A percentile compares a stretch with the other conserved stretches of the same genome.
Evolutionary conservation across 345 rosid species (phyloP).

Genomic region (Salix exigua): DNA sequence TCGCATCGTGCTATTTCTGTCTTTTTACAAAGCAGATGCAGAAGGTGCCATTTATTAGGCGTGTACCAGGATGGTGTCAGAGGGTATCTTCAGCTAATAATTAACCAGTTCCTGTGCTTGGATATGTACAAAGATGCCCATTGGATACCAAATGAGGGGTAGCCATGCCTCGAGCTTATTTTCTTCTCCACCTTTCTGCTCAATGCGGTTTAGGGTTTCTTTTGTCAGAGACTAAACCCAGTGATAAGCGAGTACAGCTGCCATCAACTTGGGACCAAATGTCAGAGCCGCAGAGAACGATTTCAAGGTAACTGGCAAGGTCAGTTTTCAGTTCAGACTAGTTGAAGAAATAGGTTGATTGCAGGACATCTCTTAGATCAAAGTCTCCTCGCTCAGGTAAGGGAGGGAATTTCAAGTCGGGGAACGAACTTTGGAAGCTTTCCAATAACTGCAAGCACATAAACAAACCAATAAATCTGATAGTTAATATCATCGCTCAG

Average conservation of each 20-base stretch:
- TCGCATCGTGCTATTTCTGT: neutral
- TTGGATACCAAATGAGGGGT: neutral
- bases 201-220: neutral
- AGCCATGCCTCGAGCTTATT: neutral
- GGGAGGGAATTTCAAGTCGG: conserved; percentile 67
- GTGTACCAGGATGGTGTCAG: neutral
- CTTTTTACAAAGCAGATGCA: neutral
- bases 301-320: neutral
- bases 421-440: conserved; percentile 76
- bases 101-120: neutral
- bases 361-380: conserved; percentile 73
- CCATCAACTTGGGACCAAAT: neutral
- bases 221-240: neutral
- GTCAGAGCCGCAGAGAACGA: neutral
- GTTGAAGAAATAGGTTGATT: conserved; percentile 92
- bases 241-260: neutral
- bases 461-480: conserved; percentile 18
- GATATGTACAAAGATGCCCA: neutral
- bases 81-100: neutral
- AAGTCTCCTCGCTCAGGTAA: conserved; percentile 91
- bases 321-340: conserved; percentile 23
- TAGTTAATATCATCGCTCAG: conserved; percentile 3
- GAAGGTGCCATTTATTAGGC: neutral
- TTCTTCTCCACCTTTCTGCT: neutral
- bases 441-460: conserved; percentile 67